phyloP scores from a whole-genome alignment of 2,329 filamentous ascomycete genomes.

The Colletotrichum godetiae region DNA sequence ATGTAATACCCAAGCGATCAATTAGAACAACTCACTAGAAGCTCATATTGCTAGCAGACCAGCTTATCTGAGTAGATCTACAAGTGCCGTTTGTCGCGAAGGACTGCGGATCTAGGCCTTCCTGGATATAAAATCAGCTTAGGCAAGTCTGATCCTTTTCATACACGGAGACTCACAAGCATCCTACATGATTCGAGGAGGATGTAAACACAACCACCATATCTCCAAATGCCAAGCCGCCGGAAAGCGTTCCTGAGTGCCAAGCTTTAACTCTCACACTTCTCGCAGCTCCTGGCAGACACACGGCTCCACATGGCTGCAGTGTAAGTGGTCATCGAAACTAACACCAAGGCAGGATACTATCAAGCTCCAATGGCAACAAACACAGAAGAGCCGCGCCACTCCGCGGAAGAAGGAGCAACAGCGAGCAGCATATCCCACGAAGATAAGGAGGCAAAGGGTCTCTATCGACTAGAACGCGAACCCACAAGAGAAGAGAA shows the following conservation, averaged over 20 bases:
- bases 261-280: not conserved
- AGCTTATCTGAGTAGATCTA: not conserved
- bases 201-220: not conserved
- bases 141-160: not conserved
- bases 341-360: not conserved
- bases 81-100: not conserved
- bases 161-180: not conserved
- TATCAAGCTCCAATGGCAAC: not conserved
- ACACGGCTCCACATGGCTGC: not conserved
- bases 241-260: not conserved
- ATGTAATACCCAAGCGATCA: not conserved
- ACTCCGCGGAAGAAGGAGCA: not conserved
- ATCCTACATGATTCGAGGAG: not conserved
- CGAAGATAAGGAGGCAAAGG: not conserved
- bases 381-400: not conserved
- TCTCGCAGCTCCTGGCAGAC: not conserved
- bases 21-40: not conserved
- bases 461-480: not conserved
- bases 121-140: not conserved
- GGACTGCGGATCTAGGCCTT: not conserved
- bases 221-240: not conserved
- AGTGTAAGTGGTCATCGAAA: not conserved
- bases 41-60: not conserved
- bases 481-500: conserved; percentile 40
- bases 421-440: not conserved